Base-by-base conservation (phyloP, 352 stramenopile species). In the Globisporangium radiosum region DNA sequence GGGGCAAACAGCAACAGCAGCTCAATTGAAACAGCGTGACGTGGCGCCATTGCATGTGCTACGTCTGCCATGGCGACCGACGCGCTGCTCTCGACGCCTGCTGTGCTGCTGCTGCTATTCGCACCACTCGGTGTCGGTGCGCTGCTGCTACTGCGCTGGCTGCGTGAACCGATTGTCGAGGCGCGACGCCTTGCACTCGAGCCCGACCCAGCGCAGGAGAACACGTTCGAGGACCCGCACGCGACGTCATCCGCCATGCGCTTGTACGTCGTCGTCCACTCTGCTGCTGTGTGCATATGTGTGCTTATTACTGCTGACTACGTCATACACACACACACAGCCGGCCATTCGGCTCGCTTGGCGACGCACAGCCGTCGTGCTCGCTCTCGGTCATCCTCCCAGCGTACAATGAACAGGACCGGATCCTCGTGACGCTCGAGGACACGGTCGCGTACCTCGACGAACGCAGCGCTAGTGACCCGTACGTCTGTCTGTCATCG, bases 391-490 rank as follows among this genome's bases (percentile, higher is more conserved):
- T 98, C 17, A 79, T 98, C 50, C 86, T 98, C 42, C 94, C 95
- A 13, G 95, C 95, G 36, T 98, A 95, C 75, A 98, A 98, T 63
- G 95, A 98, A 65, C 65, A 97, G 66, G 70, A 97, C 44, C 82
- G 95, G 40, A 90, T 98, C 61, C 68, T 90, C 3, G 82, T 89
- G 51, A 98, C 97, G 67, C 72, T 98, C 10, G 61, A 94, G 54
- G 87, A 89, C 52, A 92, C 92, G 4, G 64, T 98, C 52, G 68
- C 81, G 37, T 98, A 94, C 65, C 67, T 98, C 47, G 73, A 92
- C n/a, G 60, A 69, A 45, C 85, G 87, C 56, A 73, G 78, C 57
- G 37, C 59, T 5, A 54, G 65, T 3, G 66, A 93, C 50, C 56
- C 69, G 62, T 83, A 70, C 56, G 73, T 73, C 58, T 56, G 43